Percentiles rank a stretch among this genome's conserved stretches.
phyloP scores from a whole-genome alignment of 768 basidiomycete genomes.

The Pholiota conissans region DNA sequence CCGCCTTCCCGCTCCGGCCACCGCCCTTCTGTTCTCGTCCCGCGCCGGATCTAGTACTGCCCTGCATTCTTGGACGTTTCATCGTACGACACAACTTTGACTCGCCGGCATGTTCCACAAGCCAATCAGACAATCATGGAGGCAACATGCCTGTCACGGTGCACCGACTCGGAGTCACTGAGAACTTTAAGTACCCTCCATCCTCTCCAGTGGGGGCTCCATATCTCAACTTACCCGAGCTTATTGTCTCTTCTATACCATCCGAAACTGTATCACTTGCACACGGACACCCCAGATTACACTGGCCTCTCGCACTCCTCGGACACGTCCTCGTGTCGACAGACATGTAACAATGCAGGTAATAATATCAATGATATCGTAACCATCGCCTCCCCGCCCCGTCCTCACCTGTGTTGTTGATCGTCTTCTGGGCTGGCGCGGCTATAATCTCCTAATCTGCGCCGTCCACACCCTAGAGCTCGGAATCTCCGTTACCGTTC shows the following conservation, averaged over 20 bases:
- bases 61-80: neutral
- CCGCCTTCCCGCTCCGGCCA: neutral
- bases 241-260: constrained; percentile 10
- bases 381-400: neutral
- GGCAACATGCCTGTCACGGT: neutral
- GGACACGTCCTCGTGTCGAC: neutral
- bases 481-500: neutral
- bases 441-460: constrained; percentile 3
- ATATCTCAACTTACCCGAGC: constrained; percentile 6
- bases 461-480: neutral
- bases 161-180: too few species aligned
- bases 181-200: too few species aligned
- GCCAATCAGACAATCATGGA: neutral
- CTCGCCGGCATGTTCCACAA: neutral
- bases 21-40: constrained; percentile 6
- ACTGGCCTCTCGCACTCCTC: neutral
- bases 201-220: neutral
- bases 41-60: neutral
- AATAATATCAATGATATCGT: neutral
- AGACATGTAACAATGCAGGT: neutral
- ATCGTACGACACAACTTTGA: neutral
- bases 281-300: neutral
- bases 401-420: constrained; percentile 1
- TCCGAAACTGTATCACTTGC: neutral
- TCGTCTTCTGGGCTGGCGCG: constrained; percentile 8